A percentile compares a stretch with the other conserved stretches of the same genome.
phyloP scores from a whole-genome alignment of 176 grass and related monocot species.

The Zea luxurians region DNA sequence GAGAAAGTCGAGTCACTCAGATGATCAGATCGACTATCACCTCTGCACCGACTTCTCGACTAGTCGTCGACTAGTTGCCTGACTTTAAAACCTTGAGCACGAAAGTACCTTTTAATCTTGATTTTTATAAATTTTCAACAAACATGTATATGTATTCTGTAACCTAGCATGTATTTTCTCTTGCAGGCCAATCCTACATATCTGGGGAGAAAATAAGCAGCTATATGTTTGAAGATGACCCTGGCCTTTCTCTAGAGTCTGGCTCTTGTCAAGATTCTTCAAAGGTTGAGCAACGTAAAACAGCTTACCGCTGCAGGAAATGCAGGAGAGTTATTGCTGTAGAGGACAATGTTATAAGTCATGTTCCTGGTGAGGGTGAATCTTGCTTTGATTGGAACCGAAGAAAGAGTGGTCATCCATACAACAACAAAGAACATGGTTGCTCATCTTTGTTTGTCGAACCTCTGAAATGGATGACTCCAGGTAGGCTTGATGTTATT shows the following conservation, averaged over 20 bases:
- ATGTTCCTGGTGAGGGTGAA: slow-evolving; percentile 68
- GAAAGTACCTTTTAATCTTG: background rate
- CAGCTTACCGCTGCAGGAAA: slow-evolving; percentile 83
- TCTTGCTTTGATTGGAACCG: slow-evolving; percentile 77
- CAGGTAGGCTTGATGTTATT: slow-evolving; percentile 42
- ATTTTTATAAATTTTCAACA: background rate
- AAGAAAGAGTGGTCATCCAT: slow-evolving; percentile 42
- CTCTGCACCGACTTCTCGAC: too few species aligned
- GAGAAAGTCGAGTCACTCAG: too few species aligned
- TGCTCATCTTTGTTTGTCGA: slow-evolving; percentile 88
- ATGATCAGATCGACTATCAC: too few species aligned
- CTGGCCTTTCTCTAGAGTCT: slow-evolving; percentile 49
- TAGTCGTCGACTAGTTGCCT: too few species aligned
- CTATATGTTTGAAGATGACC: slow-evolving; percentile 75
- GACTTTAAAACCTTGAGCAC: too few species aligned
- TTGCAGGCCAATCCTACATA: slow-evolving; percentile 68
- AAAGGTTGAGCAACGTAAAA: slow-evolving; percentile 35
- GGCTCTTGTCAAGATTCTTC: slow-evolving; percentile 31
- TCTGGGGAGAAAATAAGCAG: slow-evolving; percentile 67
- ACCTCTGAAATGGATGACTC: slow-evolving; percentile 97
- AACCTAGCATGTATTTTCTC: background rate
- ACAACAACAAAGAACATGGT: slow-evolving; percentile 59
- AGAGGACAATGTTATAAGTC: slow-evolving; percentile 75
- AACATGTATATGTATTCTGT: background rate
- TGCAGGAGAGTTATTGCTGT: slow-evolving; percentile 76